Conservation (phyloP, 2,329 filamentous ascomycete species). For the Aspergillus uvarum region DNA sequence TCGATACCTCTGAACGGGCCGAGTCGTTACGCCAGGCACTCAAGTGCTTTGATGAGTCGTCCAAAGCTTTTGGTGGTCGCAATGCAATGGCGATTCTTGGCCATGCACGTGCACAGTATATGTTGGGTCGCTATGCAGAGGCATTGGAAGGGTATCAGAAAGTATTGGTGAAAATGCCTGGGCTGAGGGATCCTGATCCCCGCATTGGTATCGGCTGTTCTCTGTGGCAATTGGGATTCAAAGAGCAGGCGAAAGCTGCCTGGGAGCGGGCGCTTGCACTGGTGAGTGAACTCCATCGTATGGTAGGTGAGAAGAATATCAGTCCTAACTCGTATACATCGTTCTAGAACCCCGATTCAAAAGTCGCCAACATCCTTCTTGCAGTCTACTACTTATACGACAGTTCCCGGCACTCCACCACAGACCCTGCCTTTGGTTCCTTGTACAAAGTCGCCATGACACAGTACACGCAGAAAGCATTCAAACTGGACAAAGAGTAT, state of each 20-base stretch:
- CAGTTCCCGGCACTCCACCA: conserved; percentile 77
- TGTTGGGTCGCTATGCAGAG: conserved; percentile 80
- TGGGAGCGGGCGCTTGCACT: conserved; percentile 88
- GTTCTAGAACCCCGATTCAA: conserved; percentile 68
- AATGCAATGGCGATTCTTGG: conserved; percentile 94
- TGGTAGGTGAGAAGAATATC: background rate
- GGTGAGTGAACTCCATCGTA: conserved; percentile 41
- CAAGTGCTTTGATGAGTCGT: conserved; percentile 93
- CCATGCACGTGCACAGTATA: conserved; percentile 81
- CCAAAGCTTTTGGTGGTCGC: conserved; percentile 76
- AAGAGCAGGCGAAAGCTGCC: conserved; percentile 83
- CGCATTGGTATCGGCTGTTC: conserved; percentile 95
- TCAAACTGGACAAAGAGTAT: conserved; percentile 88
- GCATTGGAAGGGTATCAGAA: conserved; percentile 84
- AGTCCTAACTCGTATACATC: background rate
- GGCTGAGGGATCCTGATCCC: conserved; percentile 88
- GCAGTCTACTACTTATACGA: conserved; percentile 87
- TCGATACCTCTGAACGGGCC: conserved; percentile 68
- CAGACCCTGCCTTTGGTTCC: conserved; percentile 77
- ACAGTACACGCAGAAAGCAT: conserved; percentile 88
- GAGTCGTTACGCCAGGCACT: conserved; percentile 81
- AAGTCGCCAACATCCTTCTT: conserved; percentile 84
- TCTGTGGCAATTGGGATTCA: conserved; percentile 94
- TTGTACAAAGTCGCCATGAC: conserved; percentile 94
- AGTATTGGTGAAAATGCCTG: conserved; percentile 79